Evolutionary conservation across 176 grass and related monocot species (phyloP), one percentile per base, ranked within the genome.

Genomic region (Dendrocalamus sinicus): DNA sequence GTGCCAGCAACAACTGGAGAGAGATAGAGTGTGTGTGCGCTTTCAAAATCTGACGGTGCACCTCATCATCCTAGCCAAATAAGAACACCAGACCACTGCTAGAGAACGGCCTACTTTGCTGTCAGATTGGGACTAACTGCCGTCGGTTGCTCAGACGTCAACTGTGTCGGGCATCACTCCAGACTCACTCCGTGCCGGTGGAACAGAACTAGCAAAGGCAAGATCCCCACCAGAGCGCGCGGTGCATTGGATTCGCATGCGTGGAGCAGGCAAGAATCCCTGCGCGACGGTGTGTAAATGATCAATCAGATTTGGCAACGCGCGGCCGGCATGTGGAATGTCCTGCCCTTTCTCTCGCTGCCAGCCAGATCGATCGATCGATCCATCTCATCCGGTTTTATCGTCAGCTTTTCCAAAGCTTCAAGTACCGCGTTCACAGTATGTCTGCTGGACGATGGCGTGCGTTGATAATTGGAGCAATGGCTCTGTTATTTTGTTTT

Each of bases 211-310:
- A 24, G 40, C 23, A 28, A 13, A 32, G 45, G 62, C 28, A 0
- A 73, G 2, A 30, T 32, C 40, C 45, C 65, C 75, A 91, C 89
- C 75, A 43, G 41, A 8, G 41, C 61, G 0, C 32, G 75, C 89
- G 89, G 89, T 85, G 89, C 89, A 91, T 84, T 84, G 51, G 87
- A 90, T 71, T 28, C 43, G 63, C 10, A 16, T 32, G 68, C 46
- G 17, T 9, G 11, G 54, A 72, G 53, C 23, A 47, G 44, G 47
- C 41, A 48, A 14, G 48, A 40, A 44, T 76, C 47, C 8, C 19
- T 55, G 47, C 17, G 28, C 46, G 84, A 9, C 20, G 26, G n/a
- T n/a, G 45, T n/a, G 67, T n/a, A 35, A 24, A 53, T 53, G 67
- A 13, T 22, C 43, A 1, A 37, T 19, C n/a, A 4, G 28, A 24